phyloP scores from a whole-genome alignment of 805 yeast species.

The Saccharomycopsis sp. region DNA sequence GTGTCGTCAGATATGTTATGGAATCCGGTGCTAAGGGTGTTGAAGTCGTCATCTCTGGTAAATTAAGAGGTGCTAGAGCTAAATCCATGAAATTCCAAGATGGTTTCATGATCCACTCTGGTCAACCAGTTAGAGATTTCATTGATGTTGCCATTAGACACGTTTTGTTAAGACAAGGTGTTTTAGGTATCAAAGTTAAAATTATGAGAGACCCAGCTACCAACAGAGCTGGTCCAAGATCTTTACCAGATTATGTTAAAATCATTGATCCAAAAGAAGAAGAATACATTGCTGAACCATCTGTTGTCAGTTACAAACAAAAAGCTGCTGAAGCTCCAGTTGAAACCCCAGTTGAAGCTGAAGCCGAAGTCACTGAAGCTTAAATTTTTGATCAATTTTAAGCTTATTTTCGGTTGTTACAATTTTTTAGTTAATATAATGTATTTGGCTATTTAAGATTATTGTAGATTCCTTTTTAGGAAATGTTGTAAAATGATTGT shows the following conservation, averaged over 20 bases:
- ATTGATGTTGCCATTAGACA: constrained; percentile 98
- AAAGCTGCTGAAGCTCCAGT: constrained; percentile 30
- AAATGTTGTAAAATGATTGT: too few species aligned
- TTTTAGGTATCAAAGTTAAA: constrained; percentile 98
- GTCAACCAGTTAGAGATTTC: constrained; percentile 99
- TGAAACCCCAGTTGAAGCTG: constrained; percentile 20
- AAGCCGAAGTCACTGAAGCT: constrained; percentile 19
- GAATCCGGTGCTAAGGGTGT: constrained; percentile 99
- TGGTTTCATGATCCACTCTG: constrained; percentile 99
- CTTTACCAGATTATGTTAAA: constrained; percentile 92
- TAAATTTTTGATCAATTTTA: constrained; percentile 7
- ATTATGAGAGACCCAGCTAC: constrained; percentile 98
- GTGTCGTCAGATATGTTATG: constrained; percentile 99
- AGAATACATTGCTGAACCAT: constrained; percentile 67
- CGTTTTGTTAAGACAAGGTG: constrained; percentile 99
- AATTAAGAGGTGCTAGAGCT: constrained; percentile 99
- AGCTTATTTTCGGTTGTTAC: too few species aligned
- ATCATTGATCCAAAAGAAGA: constrained; percentile 94
- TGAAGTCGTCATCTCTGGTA: constrained; percentile 99
- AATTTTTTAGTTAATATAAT: too few species aligned
- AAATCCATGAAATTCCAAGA: constrained; percentile 99
- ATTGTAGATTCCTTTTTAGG: too few species aligned
- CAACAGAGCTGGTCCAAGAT: constrained; percentile 75
- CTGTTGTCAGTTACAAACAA: constrained; percentile 62
- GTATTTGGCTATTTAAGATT: too few species aligned